Conservation (phyloP, 2,329 filamentous ascomycete species). For the Rutstroemia sp. region DNA sequence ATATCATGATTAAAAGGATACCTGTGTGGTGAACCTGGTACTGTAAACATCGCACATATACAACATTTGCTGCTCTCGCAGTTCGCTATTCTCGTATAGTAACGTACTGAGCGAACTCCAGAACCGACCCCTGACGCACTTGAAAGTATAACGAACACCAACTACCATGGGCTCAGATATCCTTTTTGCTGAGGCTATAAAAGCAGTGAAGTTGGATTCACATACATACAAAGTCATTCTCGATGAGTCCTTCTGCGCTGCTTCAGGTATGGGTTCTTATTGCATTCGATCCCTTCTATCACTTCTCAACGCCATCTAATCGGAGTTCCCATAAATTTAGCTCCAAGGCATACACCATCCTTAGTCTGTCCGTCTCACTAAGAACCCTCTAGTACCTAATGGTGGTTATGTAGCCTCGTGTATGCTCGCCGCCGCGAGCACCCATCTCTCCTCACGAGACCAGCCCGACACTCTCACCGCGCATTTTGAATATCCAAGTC, state of each 20-base stretch:
- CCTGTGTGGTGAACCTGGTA: too few relatives aligned
- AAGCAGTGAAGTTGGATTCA: not conserved
- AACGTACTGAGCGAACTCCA: too few relatives aligned
- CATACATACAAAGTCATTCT: not conserved
- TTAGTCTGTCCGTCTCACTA: not conserved
- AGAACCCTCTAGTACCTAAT: not conserved
- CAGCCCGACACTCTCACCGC: not conserved
- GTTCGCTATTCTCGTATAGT: too few relatives aligned
- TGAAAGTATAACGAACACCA: too few relatives aligned
- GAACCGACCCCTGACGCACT: too few relatives aligned
- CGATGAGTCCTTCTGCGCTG: not conserved
- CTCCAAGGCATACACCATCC: not conserved
- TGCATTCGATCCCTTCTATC: not conserved
- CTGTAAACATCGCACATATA: too few relatives aligned
- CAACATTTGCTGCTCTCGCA: too few relatives aligned
- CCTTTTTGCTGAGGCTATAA: not conserved
- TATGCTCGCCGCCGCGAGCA: not conserved
- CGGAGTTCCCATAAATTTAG: not conserved
- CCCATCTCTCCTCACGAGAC: not conserved
- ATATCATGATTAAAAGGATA: too few relatives aligned
- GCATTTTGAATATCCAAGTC: not conserved
- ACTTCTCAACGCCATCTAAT: not conserved
- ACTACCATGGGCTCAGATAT: not conserved
- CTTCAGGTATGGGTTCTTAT: not conserved
- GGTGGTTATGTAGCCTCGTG: not conserved